A percentile compares a stretch with the other conserved stretches of the same genome.
These are phyloP conservation scores for Suillus cothurnatus DNA, from an alignment of 768 basidiomycete species.

Conservation along the genomic window DNA sequence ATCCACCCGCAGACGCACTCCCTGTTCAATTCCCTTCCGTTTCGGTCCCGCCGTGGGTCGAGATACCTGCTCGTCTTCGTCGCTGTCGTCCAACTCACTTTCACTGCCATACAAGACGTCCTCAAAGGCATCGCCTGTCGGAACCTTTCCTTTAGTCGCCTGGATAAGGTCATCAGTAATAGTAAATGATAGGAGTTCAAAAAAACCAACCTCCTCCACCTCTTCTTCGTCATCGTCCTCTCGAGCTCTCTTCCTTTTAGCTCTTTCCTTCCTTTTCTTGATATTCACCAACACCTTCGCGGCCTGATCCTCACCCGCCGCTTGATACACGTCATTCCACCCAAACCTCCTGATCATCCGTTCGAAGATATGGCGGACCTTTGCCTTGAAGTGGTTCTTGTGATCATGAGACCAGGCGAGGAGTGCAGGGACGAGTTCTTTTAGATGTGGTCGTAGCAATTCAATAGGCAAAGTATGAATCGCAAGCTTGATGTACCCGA, in stretches of 20 bases:
- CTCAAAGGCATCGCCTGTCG: conserved; percentile 89
- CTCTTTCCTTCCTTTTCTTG: conserved; percentile 92
- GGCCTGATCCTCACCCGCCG: conserved; percentile 75
- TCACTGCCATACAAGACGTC: conserved; percentile 97
- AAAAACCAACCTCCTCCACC: conserved; percentile 41
- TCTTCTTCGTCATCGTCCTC: conserved; percentile 60
- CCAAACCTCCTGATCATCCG: conserved; percentile 90
- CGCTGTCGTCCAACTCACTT: conserved; percentile 79
- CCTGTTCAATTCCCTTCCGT: conserved; percentile 40
- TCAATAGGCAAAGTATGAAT: conserved; percentile 81
- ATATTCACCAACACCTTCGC: conserved; percentile 91
- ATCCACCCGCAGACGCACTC: conserved; percentile 77
- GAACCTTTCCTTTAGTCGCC: conserved; percentile 49
- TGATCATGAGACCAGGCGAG: conserved; percentile 95
- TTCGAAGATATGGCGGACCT: conserved; percentile 97
- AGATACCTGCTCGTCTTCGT: conserved; percentile 50
- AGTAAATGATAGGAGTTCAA: neutral
- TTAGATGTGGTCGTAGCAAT: conserved; percentile 76
- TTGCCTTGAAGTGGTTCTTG: conserved; percentile 97
- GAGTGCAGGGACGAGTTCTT: conserved; percentile 78
- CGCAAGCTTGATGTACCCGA: conserved; percentile 93
- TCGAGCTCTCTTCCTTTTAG: conserved; percentile 82
- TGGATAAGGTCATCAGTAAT: conserved; percentile 19
- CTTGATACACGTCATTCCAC: conserved; percentile 80
- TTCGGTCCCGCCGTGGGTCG: conserved; percentile 36